Percentiles rank a stretch among this genome's conserved stretches.
Evolutionary conservation across 495 filamentous ascomycete genomes (phyloP).

Genomic region (Podospora conica): DNA sequence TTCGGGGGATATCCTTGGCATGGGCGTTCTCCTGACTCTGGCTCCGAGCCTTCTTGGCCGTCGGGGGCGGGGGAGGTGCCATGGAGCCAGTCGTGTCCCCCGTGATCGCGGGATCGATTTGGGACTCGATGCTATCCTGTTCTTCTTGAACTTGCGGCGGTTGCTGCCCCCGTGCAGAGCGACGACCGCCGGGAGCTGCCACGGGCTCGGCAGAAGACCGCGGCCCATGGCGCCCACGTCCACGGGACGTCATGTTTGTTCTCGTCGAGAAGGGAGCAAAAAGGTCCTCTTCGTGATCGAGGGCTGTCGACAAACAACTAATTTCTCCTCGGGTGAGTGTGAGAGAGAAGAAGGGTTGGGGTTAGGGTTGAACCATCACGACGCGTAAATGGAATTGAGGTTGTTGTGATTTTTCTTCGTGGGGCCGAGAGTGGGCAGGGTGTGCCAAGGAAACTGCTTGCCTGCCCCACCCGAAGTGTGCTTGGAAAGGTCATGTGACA

Average conservation of each 20-base stretch:
- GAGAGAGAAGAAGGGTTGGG: constrained; percentile 27
- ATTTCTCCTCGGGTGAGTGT: not conserved
- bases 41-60: constrained; percentile 11
- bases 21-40: constrained; percentile 8
- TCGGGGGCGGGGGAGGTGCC: constrained; percentile 22
- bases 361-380: constrained; percentile 26
- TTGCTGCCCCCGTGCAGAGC: constrained; percentile 23
- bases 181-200: constrained; percentile 15
- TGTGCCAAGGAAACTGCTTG: not conserved
- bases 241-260: constrained; percentile 19
- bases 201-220: constrained; percentile 11
- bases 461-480: not conserved
- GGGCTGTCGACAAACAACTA: not conserved
- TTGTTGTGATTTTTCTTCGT: constrained; percentile 20
- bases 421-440: not conserved
- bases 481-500: not conserved
- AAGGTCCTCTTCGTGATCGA: not conserved
- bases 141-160: constrained; percentile 5
- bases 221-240: constrained; percentile 19
- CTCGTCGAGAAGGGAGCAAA: not conserved
- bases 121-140: constrained; percentile 6
- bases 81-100: constrained; percentile 14
- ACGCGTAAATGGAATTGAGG: constrained; percentile 10
- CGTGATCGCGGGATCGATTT: constrained; percentile 25
- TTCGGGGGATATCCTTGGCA: constrained; percentile 8